Conservation (phyloP, 2,329 filamentous ascomycete genomes). For the Parascedosporium putredinis region DNA sequence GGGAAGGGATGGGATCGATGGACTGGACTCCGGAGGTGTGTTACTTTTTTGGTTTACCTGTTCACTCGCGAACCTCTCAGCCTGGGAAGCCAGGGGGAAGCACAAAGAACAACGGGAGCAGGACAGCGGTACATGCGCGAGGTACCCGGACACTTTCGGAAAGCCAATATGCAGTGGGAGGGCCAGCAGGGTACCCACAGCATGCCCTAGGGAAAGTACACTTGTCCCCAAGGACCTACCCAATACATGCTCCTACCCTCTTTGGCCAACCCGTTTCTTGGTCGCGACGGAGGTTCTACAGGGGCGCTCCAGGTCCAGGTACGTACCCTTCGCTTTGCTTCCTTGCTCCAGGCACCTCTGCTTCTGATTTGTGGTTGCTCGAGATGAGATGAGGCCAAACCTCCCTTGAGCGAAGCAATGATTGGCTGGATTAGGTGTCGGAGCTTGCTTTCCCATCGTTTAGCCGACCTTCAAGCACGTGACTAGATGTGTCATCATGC, state of each 20-base stretch:
- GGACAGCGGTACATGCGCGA: neutral
- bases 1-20: neutral
- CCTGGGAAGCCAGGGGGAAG: constrained; percentile 1
- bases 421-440: too few relatives aligned
- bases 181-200: neutral
- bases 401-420: too few relatives aligned
- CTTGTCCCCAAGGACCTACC: neutral
- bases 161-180: neutral
- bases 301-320: neutral
- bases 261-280: neutral
- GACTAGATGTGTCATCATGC: too few relatives aligned
- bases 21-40: constrained; percentile 1
- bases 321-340: neutral
- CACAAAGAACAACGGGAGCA: neutral
- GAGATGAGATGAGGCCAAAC: too few relatives aligned
- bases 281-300: neutral
- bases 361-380: neutral
- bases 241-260: too few relatives aligned
- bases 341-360: neutral
- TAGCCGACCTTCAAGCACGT: too few relatives aligned
- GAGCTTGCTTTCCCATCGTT: too few relatives aligned
- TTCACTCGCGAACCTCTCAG: constrained; percentile 7
- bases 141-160: neutral
- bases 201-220: neutral
- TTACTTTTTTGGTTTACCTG: constrained; percentile 10